A percentile compares a stretch with the other conserved stretches of the same genome.
Conservation (phyloP, 2,329 filamentous ascomycete genomes). For the Lasiodiplodia theobromae region DNA sequence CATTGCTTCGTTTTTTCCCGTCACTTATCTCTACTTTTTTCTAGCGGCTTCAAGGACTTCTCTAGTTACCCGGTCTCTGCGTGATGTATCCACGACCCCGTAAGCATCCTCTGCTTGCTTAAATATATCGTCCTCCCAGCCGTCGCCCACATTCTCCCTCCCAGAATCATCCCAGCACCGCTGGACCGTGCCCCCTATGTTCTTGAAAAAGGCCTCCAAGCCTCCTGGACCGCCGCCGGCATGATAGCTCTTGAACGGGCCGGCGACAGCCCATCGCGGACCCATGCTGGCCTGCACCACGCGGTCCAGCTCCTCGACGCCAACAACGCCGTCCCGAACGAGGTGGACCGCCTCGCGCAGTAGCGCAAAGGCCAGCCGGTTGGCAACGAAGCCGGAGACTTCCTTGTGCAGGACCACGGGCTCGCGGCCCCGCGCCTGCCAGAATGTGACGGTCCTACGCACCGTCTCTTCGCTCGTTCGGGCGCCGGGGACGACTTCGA, state of each 20-base stretch:
- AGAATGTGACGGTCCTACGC: conserved; percentile 55
- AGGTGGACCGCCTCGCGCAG: conserved; percentile 63
- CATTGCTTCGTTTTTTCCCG: not conserved
- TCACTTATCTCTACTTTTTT: not conserved
- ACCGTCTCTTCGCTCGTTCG: conserved; percentile 50
- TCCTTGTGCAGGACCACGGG: conserved; percentile 62
- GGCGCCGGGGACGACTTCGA: conserved; percentile 64
- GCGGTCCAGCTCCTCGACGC: conserved; percentile 60
- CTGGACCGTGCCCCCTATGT: conserved; percentile 63
- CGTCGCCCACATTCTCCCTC: conserved; percentile 49
- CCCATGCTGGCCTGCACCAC: conserved; percentile 62
- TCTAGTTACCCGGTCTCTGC: conserved; percentile 53
- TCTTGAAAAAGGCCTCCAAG: conserved; percentile 60
- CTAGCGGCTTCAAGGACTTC: conserved; percentile 49
- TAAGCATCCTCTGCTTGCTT: conserved; percentile 56
- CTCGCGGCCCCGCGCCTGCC: conserved; percentile 49
- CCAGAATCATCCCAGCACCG: conserved; percentile 62
- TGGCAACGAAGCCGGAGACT: conserved; percentile 64
- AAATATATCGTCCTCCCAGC: conserved; percentile 57
- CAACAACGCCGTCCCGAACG: conserved; percentile 61
- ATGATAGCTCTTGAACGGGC: conserved; percentile 66
- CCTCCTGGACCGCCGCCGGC: conserved; percentile 64
- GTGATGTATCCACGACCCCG: conserved; percentile 50
- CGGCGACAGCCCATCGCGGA: conserved; percentile 62
- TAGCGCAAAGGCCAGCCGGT: conserved; percentile 64